Evolutionary conservation across 139 green algal genomes (phyloP), one percentile per base, ranked within the genome.

Genomic region (Tetradesmus obliquus): DNA sequence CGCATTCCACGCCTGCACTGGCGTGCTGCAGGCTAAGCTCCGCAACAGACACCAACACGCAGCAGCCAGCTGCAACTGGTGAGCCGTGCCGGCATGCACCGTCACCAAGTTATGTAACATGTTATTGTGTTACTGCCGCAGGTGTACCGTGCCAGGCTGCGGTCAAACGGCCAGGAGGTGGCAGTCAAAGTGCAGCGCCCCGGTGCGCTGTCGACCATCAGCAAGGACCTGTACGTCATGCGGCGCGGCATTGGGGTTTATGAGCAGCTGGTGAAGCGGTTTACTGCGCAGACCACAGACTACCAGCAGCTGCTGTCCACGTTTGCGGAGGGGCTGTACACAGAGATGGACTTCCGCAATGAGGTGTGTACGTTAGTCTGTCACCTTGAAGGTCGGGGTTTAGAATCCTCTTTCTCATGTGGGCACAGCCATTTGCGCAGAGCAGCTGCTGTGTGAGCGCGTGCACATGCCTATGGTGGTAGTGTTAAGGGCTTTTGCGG

Each of bases 111-210:
- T 66, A 9, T 66, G 57, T 66, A 9, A 8, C 6, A 66, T 66
- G 57, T 9, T 13, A 9, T 66, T 9, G 57, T 81, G 22, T 19
- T 53, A 22, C 74, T 82, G n/a, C 24, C 60, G 45, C 96, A 98
- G 95, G 98, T 99, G 62, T 99, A 99, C 95, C 93, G 95, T 20
- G 98, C 97, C 0, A 91, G 91, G 5, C 79, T 99, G 86, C 84
- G 92, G 0, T 89, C 86, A 22, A 99, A 94, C 0, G 98, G 96
- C 0, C 92, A 99, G 91, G 91, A 96, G 72, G 98, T 99, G 22
- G 98, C 98, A 3, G 97, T 99, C 53, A 99, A 99, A 94, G 98
- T 99, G 89, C 98, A 99, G 95, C 95, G 98, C 17, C 98, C 98
- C 22, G 92, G 90, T 0, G 97, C 98, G 13, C 94, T 99, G 71